phyloP scores from a whole-genome alignment of 192 early-diverging fungal genomes.

The Spinellus fusiger region DNA sequence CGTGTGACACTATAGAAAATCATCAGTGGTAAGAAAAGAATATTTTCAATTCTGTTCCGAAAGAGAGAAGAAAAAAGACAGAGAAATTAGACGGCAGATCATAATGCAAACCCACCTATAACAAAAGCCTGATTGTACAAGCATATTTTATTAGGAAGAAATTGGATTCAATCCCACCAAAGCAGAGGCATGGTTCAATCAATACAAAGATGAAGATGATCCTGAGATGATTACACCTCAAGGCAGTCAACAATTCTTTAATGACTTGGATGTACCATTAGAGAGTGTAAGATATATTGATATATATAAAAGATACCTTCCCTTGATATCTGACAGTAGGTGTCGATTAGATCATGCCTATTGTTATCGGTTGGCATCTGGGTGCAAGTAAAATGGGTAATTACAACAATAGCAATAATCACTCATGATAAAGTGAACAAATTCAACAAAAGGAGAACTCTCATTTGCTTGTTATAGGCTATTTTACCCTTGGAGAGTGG shows the following conservation, averaged over 20 bases:
- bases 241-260: constrained; percentile 17
- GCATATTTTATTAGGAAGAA: too few relatives aligned
- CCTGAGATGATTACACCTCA: constrained; percentile 9
- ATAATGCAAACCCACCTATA: too few relatives aligned
- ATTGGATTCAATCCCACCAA: too few relatives aligned
- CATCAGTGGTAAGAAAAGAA: too few relatives aligned
- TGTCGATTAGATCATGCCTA: background rate
- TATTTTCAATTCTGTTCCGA: too few relatives aligned
- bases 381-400: constrained; percentile 19
- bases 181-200: constrained; percentile 8
- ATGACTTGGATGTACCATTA: constrained; percentile 10
- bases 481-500: constrained; percentile 18
- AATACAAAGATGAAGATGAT: constrained; percentile 13
- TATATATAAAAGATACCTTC: too few relatives aligned
- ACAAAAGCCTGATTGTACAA: too few relatives aligned
- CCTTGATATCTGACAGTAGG: background rate
- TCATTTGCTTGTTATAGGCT: background rate
- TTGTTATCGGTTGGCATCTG: constrained; percentile 18
- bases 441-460: background rate
- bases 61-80: too few relatives aligned
- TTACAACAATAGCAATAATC: background rate
- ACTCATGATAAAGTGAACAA: background rate
- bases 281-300: constrained; percentile 7
- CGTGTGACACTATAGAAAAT: too few relatives aligned
- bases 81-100: too few relatives aligned